Base-by-base conservation (phyloP, 2,329 filamentous ascomycete species). In the Thelonectria olida region DNA sequence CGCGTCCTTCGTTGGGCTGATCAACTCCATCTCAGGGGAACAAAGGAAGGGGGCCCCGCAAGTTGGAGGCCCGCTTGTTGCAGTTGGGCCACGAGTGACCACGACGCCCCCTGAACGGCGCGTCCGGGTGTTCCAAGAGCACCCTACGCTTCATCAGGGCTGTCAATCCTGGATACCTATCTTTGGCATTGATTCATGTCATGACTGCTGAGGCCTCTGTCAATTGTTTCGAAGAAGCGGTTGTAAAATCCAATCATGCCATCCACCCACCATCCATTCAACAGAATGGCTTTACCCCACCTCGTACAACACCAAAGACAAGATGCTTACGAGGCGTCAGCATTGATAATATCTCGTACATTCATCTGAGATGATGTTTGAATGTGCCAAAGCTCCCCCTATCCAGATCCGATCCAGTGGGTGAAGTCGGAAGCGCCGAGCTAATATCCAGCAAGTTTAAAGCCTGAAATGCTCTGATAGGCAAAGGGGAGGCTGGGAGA, bases 31-130 rank as follows among this genome's bases (percentile, higher is more conserved):
- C 10, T 34, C 31, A 34, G 31, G 31, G 31, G 31, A 15, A 15
- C 7, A 13, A 34, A 6, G 31, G 31, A 15, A 3, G 7, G 31
- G 31, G n/a, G n/a, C n/a, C n/a, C n/a, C n/a, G n/a, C n/a, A n/a
- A n/a, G n/a, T n/a, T n/a, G n/a, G n/a, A n/a, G n/a, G n/a, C 31
- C 31, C 31, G 31, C 31, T 34, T 31, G 12, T 15, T 34, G 31
- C n/a, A n/a, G n/a, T n/a, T n/a, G n/a, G 49, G 27, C 27, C 17
- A 15, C 28, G 45, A 53, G 5, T 19, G 19, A 51, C 60, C 63
- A 61, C 54, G 47, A 54, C 63, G 56, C 45, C 69, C 69, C 69
- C 69, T 72, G 69, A 72, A 62, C 69, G 67, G 69, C 66, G 59
- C 69, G 57, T 72, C 69, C 69, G 69, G 67, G 58, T 51, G 17